Conservation (phyloP, 441 rosid genomes). For the Jatropha multifida region DNA sequence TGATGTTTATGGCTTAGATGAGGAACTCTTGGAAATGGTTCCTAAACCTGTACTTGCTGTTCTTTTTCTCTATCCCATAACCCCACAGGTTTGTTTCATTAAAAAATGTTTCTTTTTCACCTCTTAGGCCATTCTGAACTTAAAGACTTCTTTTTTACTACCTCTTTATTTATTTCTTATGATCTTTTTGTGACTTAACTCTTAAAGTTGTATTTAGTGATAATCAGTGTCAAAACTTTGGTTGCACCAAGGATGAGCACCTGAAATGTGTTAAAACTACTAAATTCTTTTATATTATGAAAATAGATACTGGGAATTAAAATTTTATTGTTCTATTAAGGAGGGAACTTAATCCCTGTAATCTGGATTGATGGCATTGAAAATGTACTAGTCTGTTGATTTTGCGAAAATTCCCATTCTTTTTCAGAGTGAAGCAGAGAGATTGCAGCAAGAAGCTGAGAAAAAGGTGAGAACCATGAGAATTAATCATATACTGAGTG, state of each 20-base stretch:
- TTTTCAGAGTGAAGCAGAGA: conserved; percentile 77
- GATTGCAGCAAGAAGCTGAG: conserved; percentile 52
- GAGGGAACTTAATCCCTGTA: not conserved
- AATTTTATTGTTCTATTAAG: not conserved
- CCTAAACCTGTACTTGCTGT: conserved; percentile 92
- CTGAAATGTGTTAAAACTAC: not conserved
- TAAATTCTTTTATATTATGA: not conserved
- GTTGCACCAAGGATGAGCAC: no score
- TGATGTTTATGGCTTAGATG: conserved; percentile 91
- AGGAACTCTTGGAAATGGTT: conserved; percentile 82
- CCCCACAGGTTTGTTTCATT: conserved; percentile 51
- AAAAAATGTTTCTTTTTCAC: not conserved
- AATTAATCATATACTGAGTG: not conserved
- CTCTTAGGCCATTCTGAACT: not conserved
- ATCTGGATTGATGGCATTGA: not conserved
- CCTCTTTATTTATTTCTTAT: no score
- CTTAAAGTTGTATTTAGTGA: no score
- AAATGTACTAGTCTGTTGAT: conserved; percentile 20
- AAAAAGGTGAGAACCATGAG: conserved; percentile 40
- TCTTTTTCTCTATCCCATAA: conserved; percentile 79
- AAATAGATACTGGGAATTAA: not conserved
- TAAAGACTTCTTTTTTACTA: not conserved
- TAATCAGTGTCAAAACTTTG: no score
- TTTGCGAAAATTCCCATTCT: conserved; percentile 6
- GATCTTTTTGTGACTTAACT: no score